phyloP scores from a whole-genome alignment of 1,284 basidiomycete genomes.

The Hortiboletus rubellus region DNA sequence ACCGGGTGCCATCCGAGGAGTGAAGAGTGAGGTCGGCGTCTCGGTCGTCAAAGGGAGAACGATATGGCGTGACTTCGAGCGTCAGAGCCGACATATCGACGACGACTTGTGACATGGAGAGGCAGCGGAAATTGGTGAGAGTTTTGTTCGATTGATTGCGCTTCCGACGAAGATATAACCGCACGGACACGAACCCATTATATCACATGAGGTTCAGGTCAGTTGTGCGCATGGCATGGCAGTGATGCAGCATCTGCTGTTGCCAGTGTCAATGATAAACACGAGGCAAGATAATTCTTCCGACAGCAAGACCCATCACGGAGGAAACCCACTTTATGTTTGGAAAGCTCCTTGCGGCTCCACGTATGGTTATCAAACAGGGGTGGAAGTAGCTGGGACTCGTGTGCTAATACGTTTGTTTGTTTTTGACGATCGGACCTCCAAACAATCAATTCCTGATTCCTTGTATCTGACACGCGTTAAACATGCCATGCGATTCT shows the following conservation, averaged over 20 bases:
- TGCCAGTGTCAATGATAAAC: conserved; percentile 16
- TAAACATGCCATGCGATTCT: conserved; percentile 18
- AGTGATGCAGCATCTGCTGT: conserved; percentile 14
- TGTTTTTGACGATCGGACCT: conserved; percentile 2
- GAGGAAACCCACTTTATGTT: conserved; percentile 1
- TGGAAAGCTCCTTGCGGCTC: conserved; percentile 23
- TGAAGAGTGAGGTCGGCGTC: conserved; percentile 36
- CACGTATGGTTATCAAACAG: background rate
- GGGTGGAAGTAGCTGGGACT: background rate
- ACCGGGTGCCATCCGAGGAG: conserved; percentile 31
- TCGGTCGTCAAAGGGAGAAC: conserved; percentile 32
- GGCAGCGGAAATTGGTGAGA: conserved; percentile 14
- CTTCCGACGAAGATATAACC: conserved; percentile 31
- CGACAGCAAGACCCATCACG: background rate
- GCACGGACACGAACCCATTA: conserved; percentile 13
- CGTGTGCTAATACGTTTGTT: conserved; percentile 21
- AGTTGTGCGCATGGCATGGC: conserved; percentile 29
- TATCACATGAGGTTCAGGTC: conserved; percentile 31
- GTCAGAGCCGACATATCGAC: conserved; percentile 28
- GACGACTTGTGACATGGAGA: conserved; percentile 31
- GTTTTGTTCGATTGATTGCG: conserved; percentile 10
- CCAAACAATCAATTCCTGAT: conserved; percentile 8
- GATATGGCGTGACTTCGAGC: conserved; percentile 26
- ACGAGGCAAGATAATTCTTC: conserved; percentile 21
- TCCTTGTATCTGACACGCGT: conserved; percentile 17